These are phyloP conservation scores for Eucalyptus brandiana DNA, from an alignment of 345 rosid genomes.

Conservation along the genomic window DNA sequence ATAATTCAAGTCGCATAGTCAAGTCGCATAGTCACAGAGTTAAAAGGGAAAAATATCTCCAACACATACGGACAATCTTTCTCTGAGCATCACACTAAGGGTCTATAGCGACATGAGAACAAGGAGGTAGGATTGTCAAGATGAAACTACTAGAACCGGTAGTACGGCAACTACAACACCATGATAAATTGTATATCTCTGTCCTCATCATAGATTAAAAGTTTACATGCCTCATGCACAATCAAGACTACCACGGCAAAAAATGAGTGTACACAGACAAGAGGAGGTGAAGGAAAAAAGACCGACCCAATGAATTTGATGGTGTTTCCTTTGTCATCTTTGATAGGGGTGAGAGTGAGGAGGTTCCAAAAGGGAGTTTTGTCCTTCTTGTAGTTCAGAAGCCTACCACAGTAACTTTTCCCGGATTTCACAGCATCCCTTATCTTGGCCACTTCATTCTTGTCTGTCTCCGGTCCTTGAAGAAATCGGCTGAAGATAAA, in stretches of 20 bases:
- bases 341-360: constrained; percentile 85
- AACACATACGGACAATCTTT: background rate
- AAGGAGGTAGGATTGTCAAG: background rate
- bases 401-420: constrained; percentile 76
- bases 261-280: background rate
- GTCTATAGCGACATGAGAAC: background rate
- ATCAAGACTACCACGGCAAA: background rate
- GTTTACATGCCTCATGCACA: background rate
- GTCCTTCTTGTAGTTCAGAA: constrained; percentile 88
- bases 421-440: constrained; percentile 66
- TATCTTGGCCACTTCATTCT: constrained; percentile 62
- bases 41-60: background rate
- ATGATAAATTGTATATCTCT: background rate
- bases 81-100: background rate
- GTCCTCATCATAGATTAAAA: background rate
- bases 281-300: background rate
- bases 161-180: background rate
- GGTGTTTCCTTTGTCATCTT: constrained; percentile 64
- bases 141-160: background rate
- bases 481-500: constrained; percentile 72
- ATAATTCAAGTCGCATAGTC: background rate
- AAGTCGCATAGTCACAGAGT: background rate
- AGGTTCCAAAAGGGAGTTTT: constrained; percentile 97
- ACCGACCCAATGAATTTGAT: constrained; percentile 88
- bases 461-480: constrained; percentile 86